Evolutionary conservation across 2,329 filamentous ascomycete genomes (phyloP), one percentile per base, ranked within the genome.

Genomic region (Zymoseptoria crescenta): DNA sequence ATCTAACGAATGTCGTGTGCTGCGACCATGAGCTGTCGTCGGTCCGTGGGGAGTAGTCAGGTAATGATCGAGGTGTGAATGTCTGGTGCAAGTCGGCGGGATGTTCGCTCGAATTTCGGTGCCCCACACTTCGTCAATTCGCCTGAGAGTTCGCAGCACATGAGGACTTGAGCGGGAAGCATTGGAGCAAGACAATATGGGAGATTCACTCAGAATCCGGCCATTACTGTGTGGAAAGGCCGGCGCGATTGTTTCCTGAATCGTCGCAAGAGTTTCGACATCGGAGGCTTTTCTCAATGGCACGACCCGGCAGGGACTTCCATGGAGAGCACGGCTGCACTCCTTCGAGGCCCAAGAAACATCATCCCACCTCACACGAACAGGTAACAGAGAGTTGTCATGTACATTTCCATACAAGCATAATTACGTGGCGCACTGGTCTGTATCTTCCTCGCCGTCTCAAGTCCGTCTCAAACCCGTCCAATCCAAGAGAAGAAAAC

Each of bases 371-470:
- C 24, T 24, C 4, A 24, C 29, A 30, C 29, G 16, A 13, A 45
- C 9, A 41, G 35, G 10, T 2, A 16, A 13, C 1, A 6, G 51
- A 54, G 41, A 54, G 21, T 41, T 49, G 41, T 60, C 58, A 56
- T 62, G 52, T 62, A 56, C 58, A 62, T 62, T 51, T 60, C 60
- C 52, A 62, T 60, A 60, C 56, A 57, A 59, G 58, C 58, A 59
- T 64, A 57, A 62, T 64, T 64, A 64, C 60, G 62, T 64, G 60
- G 60, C 62, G 58, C 58, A 51, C 58, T 52, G 55, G 51, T 28
- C 16, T 28, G 50, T 41, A 48, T n/a, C 30, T 51, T 57, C 59
- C 28, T 20, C 49, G 41, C 50, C n/a, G 35, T 53, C 54, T 30
- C 19, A 41, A 45, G 27, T 50, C 20, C 52, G 27, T 54, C 49